phyloP scores from a whole-genome alignment of 139 green algal species.

The Desmodesmus armatus region DNA sequence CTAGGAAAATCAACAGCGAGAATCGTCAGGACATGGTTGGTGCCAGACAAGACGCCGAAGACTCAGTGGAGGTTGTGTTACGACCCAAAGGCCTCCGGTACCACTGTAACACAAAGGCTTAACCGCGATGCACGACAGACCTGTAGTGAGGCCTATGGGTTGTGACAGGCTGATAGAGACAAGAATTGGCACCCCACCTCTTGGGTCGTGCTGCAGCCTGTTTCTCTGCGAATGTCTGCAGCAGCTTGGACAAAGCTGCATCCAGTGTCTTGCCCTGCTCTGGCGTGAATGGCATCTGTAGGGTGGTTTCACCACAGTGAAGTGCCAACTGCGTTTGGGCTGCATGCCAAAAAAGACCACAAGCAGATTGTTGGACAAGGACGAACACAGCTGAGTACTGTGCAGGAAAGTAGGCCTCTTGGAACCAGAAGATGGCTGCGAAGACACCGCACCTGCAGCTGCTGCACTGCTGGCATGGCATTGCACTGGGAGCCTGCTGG shows the following conservation, averaged over 20 bases:
- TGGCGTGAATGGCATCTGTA: constrained; percentile 60
- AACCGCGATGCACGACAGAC: no score
- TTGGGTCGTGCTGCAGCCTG: constrained; percentile 72
- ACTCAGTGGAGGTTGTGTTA: no score
- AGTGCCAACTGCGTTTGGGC: constrained; percentile 48
- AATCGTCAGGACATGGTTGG: no score
- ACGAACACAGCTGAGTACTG: background rate
- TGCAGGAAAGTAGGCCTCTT: background rate
- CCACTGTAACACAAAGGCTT: no score
- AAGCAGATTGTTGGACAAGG: background rate
- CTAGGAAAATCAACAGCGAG: no score
- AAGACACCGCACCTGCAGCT: background rate
- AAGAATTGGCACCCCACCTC: constrained; percentile 51
- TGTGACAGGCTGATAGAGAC: no score
- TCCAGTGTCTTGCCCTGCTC: constrained; percentile 60
- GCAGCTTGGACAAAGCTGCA: constrained; percentile 57
- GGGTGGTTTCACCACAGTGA: constrained; percentile 68
- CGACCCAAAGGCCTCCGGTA: no score
- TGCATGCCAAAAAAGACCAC: background rate
- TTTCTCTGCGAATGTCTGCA: constrained; percentile 81
- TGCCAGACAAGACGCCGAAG: no score
- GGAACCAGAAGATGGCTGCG: background rate
- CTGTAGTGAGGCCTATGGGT: no score
- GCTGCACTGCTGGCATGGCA: background rate
- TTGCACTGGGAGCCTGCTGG: no score